These are phyloP conservation scores for Eucalyptus curtisii DNA, from an alignment of 345 rosid species.

Conservation along the genomic window DNA sequence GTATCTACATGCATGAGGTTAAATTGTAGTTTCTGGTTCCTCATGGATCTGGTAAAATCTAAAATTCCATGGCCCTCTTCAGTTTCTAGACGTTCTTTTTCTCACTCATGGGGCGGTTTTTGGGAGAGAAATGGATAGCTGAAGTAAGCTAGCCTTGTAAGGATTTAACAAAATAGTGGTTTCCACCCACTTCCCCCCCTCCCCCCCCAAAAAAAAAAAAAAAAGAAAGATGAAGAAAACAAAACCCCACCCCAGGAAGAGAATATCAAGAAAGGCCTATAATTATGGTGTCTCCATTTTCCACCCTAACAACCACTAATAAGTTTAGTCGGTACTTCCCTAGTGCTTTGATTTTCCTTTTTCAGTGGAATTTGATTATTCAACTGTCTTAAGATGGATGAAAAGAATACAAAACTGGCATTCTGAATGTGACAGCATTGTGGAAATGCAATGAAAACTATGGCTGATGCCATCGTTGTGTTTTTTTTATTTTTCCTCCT, in stretches of 20 bases:
- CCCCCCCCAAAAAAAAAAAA: no score
- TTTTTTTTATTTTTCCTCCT: not conserved
- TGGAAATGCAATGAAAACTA: not conserved
- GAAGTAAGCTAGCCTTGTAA: not conserved
- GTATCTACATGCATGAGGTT: not conserved
- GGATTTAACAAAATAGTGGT: not conserved
- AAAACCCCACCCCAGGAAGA: not conserved
- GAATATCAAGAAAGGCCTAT: not conserved
- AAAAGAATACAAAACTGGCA: not conserved
- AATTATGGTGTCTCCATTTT: not conserved
- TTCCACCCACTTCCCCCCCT: no score
- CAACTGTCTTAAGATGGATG: not conserved
- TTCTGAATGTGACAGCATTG: not conserved
- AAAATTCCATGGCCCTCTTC: not conserved
- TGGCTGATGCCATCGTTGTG: not conserved
- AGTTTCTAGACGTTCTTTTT: not conserved
- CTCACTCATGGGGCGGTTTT: not conserved
- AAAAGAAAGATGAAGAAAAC: not conserved
- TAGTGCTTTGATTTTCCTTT: not conserved
- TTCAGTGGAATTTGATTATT: not conserved
- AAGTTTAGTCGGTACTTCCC: not conserved
- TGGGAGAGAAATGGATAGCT: not conserved
- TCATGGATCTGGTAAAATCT: not conserved
- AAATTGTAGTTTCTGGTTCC: not conserved
- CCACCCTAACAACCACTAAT: not conserved